Evolutionary conservation across 495 filamentous ascomycete species (phyloP).

Genomic region (Penicillium maclennaniae): DNA sequence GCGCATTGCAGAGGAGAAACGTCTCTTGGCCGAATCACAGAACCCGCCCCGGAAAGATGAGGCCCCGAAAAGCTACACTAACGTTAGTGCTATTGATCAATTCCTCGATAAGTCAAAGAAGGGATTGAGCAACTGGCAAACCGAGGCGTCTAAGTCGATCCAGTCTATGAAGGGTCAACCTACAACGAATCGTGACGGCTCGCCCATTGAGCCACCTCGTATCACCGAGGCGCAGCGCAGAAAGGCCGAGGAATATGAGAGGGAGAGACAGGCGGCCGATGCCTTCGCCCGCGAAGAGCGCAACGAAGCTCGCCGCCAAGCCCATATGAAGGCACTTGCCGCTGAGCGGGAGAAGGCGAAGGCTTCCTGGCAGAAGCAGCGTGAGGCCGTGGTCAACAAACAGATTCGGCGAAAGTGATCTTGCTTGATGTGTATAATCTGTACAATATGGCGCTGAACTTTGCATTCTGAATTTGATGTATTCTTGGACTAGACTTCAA

Average conservation of each 20-base stretch:
- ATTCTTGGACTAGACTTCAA: conserved; percentile 13
- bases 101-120: conserved; percentile 20
- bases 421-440: conserved; percentile 22
- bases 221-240: conserved; percentile 13
- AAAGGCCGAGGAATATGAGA: conserved; percentile 19
- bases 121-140: conserved; percentile 3
- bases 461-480: conserved; percentile 20
- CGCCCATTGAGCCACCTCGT: conserved; percentile 16
- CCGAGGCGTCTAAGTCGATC: neutral
- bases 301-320: conserved; percentile 19
- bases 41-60: neutral
- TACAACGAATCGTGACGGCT: conserved; percentile 17
- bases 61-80: neutral
- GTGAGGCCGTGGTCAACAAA: conserved; percentile 5
- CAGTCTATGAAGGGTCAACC: neutral
- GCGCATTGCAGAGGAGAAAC: neutral
- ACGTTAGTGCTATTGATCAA: conserved; percentile 16
- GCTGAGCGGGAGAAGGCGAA: conserved; percentile 18
- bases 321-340: conserved; percentile 12
- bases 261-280: conserved; percentile 11
- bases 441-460: conserved; percentile 27
- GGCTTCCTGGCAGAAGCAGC: conserved; percentile 9
- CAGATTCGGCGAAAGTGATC: conserved; percentile 7
- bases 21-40: neutral
- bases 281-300: conserved; percentile 15